Percentiles rank a stretch among this genome's conserved stretches.
Evolutionary conservation across 2,329 filamentous ascomycete species (phyloP).

Genomic region (Ophiostoma triangulosporum): DNA sequence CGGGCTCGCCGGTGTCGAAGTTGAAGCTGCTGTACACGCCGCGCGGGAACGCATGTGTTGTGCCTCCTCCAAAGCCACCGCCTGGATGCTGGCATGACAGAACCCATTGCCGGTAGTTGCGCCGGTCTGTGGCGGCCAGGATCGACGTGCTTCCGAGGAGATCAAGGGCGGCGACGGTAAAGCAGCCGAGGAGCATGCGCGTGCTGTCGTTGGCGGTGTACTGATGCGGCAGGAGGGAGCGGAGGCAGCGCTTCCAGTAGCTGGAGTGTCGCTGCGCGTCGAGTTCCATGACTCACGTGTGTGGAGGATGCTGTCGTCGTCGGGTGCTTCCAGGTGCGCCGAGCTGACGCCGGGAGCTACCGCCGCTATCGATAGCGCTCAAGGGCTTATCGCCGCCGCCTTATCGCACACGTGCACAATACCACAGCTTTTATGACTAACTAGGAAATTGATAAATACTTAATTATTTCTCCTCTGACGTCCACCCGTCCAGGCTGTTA

Average conservation of each 20-base stretch:
- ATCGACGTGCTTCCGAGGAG: slow-evolving; percentile 44
- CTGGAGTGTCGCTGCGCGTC: slow-evolving; percentile 60
- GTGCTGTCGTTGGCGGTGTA: slow-evolving; percentile 87
- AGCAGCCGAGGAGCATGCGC: slow-evolving; percentile 79
- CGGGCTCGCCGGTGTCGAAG: slow-evolving; percentile 28
- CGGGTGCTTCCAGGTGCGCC: too few species aligned
- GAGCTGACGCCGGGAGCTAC: not conserved
- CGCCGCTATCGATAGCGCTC: not conserved
- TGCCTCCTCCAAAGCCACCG: slow-evolving; percentile 81
- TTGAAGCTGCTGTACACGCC: slow-evolving; percentile 18
- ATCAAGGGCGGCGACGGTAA: slow-evolving; percentile 76
- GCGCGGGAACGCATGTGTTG: slow-evolving; percentile 44
- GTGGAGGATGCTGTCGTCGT: too few species aligned
- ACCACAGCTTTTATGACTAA: too few species aligned
- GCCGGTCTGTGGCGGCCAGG: slow-evolving; percentile 30
- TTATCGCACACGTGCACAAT: not conserved
- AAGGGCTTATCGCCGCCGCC: not conserved
- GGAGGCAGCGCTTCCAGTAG: slow-evolving; percentile 86
- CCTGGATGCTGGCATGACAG: slow-evolving; percentile 72
- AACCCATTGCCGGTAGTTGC: slow-evolving; percentile 56
- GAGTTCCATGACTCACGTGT: slow-evolving; percentile 29
- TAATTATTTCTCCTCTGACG: too few species aligned
- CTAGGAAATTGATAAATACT: too few species aligned
- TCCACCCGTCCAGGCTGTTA: too few species aligned
- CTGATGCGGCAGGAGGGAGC: slow-evolving; percentile 61